Base-by-base conservation (phyloP, 306 rosid genomes). In the Bauhinia variegata region DNA sequence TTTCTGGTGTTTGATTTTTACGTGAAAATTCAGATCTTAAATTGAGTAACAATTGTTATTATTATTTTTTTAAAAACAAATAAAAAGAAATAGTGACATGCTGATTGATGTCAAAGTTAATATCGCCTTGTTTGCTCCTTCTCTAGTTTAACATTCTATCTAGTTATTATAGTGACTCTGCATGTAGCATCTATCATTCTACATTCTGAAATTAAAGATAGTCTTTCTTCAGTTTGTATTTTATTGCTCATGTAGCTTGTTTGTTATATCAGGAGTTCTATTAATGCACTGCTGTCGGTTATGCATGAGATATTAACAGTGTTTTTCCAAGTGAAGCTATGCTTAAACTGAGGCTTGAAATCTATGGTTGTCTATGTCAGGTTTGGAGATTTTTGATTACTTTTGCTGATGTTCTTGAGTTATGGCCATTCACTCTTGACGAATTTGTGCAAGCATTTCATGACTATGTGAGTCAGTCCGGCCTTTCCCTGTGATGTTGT, bases 341-440 rank as follows among this genome's bases (percentile, higher is more conserved):
- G 28, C 28, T 23, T 23, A 23, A 23, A 23, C 28, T 59, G 17
- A 60, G 30, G 68, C 50, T 67, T 60, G 41, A 63, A 52, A 66
- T 17, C 48, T 36, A 47, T 66, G 78, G 18, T 65, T 55, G 71
- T 72, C 47, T 74, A 49, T 86, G 71, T 73, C 90, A 93, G 99
- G 96, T 86, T 39, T 95, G 99, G 99, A 85, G 89, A 75, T 95
- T 95, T 84, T 80, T 95, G 65, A 88, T 95, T 79, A 88, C 97
- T 19, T 95, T 95, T 74, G 87, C 95, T 57, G 99, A 95, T 70
- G 86, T 88, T 82, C 96, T 93, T 46, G 91, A 83, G 82, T 71
- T 93, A 57, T 93, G 99, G 99, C 95, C 99, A 9, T 93, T 93
- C 76, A 93, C 99, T 49, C 89, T 90, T 19, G 99, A 93, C 67